Evolutionary conservation across 2,329 filamentous ascomycete species (phyloP).

Genomic region (Talaromyces atroroseus): DNA sequence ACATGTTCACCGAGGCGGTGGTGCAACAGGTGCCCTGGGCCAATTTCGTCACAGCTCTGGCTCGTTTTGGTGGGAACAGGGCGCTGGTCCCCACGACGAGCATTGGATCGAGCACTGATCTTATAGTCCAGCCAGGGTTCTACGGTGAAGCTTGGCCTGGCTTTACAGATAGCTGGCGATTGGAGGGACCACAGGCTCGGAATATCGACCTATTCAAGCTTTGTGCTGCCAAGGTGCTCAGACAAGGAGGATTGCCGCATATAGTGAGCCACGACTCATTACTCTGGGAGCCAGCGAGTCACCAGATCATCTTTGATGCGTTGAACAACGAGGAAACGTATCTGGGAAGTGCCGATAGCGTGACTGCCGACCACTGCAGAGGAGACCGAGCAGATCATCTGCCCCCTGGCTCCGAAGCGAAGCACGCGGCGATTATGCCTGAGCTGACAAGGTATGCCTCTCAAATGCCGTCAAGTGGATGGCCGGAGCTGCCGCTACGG

Average conservation of each 20-base stretch:
- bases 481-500: not conserved
- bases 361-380: not conserved
- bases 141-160: not conserved
- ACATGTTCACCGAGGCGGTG: not conserved
- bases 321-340: conserved; percentile 4
- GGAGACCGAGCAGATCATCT: not conserved
- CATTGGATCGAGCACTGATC: conserved; percentile 1
- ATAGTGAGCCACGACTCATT: conserved; percentile 4
- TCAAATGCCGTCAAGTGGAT: not conserved
- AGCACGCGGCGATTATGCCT: not conserved
- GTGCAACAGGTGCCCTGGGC: not conserved
- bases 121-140: not conserved
- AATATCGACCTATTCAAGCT: not conserved
- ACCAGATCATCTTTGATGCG: not conserved
- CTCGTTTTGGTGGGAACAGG: not conserved
- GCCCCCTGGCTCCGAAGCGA: not conserved
- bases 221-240: not conserved
- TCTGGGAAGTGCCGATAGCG: not conserved
- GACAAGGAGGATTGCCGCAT: not conserved
- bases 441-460: not conserved
- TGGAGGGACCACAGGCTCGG: not conserved
- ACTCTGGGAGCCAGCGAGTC: conserved; percentile 1
- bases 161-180: not conserved
- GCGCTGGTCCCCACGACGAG: not conserved
- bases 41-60: not conserved